Evolutionary conservation across 2,329 filamentous ascomycete species (phyloP), one percentile per base, ranked within the genome.

Genomic region (Paracorniculantispora psalliotae): DNA sequence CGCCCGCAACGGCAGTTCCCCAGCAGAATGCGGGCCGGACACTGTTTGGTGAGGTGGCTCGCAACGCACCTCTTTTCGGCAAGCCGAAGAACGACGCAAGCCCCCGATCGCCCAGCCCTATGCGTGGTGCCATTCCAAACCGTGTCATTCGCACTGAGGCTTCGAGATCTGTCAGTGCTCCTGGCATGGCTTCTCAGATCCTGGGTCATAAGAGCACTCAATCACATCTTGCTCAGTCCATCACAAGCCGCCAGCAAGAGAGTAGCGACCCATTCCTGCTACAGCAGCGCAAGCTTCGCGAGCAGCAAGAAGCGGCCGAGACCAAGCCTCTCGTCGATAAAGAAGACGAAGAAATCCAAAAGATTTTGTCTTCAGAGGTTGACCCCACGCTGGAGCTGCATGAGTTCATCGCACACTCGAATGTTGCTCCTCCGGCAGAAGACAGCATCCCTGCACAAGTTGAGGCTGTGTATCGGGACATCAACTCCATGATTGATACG

Each of bases 401-500:
- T 60, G 82, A 87, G 52, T 92, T 92, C 66, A 80, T 90, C 54
- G 86, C 81, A 2, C 82, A 85, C 65, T 75, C 81, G 3, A 81
- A 84, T 61, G 77, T 81, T 43, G 77, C 76, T 6, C 75, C 79
- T 4, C 77, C 79, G 15, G 79, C 80, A 15, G 76, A 78, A 55
- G 81, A 86, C 57, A 85, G 79, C 48, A 77, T 88, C 33, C 81
- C 84, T 4, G 79, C 81, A 9, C 85, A 87, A 64, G 84, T 86
- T 23, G 85, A 88, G 67, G 81, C 84, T 19, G 77, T 88, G 1
- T 94, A 90, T 70, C 83, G 88, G 47, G 90, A 93, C 67, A 90
- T 93, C 69, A 93, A 94, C 71, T 90, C 90, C 13, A 99, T 97
- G 94, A 87, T 99, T 46, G 91, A 97, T 67, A 93, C 90, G 0